A percentile compares a stretch with the other conserved stretches of the same genome.
These are phyloP conservation scores for Paramecium pentaurelia DNA, from an alignment of 73 alveolate species.

Conservation along the genomic window DNA sequence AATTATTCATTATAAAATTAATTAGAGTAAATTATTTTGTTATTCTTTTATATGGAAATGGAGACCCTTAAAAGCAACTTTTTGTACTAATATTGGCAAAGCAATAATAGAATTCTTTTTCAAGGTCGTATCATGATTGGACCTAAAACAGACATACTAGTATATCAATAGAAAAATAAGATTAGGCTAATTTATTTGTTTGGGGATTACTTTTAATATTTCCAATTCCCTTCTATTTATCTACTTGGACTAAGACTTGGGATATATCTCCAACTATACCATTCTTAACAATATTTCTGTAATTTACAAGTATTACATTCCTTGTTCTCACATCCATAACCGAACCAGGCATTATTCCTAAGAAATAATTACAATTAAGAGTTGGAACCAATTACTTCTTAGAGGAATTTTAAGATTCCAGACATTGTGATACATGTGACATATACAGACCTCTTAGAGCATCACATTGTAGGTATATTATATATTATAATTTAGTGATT, in stretches of 20 bases:
- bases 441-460: conserved; percentile 83
- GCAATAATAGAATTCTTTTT: conserved; percentile 55
- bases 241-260: conserved; percentile 17
- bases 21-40: background rate
- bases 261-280: conserved; percentile 60
- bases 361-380: conserved; percentile 41
- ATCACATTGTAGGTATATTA: conserved; percentile 74
- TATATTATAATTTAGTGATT: background rate
- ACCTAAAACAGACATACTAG: conserved; percentile 49
- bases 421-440: conserved; percentile 74
- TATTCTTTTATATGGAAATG: background rate
- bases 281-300: background rate
- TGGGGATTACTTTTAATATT: conserved; percentile 42
- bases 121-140: conserved; percentile 59
- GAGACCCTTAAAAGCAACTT: background rate
- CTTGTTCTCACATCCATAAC: conserved; percentile 21
- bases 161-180: background rate
- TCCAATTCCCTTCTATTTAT: background rate
- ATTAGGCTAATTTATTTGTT: conserved; percentile 42
- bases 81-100: conserved; percentile 51
- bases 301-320: conserved; percentile 16
- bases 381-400: background rate
- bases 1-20: background rate
- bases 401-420: conserved; percentile 22
- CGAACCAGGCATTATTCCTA: conserved; percentile 73